Evolutionary conservation across 116 monocot genomes (phyloP).

Genomic region (Iris pallida): DNA sequence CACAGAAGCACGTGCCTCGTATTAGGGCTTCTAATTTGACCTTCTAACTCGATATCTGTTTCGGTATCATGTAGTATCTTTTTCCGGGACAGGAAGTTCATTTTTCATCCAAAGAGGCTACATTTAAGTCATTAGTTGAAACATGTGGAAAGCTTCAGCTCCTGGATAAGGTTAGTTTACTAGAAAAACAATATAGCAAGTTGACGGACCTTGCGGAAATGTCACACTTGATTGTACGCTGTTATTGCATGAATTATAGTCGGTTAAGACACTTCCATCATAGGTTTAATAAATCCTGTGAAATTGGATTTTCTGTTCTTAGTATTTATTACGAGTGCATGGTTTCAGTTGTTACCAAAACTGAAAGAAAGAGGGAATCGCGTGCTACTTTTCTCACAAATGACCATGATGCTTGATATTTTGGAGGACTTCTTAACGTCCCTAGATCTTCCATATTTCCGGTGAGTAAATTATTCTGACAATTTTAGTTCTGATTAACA

Average conservation of each 20-base stretch:
- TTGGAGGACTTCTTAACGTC: slow-evolving; percentile 44
- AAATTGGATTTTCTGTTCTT: not conserved
- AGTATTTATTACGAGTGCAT: not conserved
- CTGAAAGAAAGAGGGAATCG: slow-evolving; percentile 49
- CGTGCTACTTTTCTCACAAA: slow-evolving; percentile 50
- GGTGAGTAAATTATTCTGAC: slow-evolving; percentile 22
- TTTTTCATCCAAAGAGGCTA: slow-evolving; percentile 20
- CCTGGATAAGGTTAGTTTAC: slow-evolving; percentile 36
- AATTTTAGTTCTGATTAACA: not conserved
- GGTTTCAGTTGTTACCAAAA: slow-evolving; percentile 40
- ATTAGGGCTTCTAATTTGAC: too few species aligned
- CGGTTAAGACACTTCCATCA: too few species aligned
- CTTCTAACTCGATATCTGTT: slow-evolving; percentile 4
- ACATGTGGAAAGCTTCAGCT: slow-evolving; percentile 52
- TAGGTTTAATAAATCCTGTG: too few species aligned
- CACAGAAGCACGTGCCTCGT: too few species aligned
- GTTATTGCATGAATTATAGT: too few species aligned
- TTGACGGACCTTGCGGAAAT: too few species aligned
- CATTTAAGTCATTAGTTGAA: slow-evolving; percentile 33
- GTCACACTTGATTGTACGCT: too few species aligned
- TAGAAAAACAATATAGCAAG: not conserved
- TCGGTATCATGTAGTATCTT: slow-evolving; percentile 27
- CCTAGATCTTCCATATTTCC: slow-evolving; percentile 25
- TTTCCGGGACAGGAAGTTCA: slow-evolving; percentile 46
- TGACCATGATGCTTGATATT: slow-evolving; percentile 52